Conservation (phyloP, 73 alveolate species). For the Uronychia binucleata region DNA sequence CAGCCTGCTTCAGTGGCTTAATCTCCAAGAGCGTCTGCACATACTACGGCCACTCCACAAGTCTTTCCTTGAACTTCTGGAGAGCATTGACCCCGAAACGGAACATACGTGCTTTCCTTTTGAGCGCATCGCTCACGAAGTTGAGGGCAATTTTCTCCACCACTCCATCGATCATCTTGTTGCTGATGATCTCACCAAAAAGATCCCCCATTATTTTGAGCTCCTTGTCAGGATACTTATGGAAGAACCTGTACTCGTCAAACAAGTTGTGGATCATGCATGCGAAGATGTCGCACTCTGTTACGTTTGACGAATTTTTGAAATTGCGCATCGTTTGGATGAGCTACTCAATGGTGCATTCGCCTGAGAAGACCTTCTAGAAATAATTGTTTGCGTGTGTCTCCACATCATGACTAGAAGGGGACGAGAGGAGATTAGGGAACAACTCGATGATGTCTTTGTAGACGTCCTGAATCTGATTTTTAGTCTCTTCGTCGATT, state of each 20-base stretch:
- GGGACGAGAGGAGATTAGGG: slow-evolving; percentile 76
- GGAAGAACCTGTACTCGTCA: slow-evolving; percentile 96
- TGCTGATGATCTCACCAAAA: slow-evolving; percentile 86
- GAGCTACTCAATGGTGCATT: slow-evolving; percentile 79
- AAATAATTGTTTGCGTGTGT: slow-evolving; percentile 90
- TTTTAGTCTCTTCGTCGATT: slow-evolving; percentile 69
- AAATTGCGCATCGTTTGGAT: slow-evolving; percentile 77
- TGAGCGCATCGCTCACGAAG: slow-evolving; percentile 87
- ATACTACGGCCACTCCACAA: slow-evolving; percentile 58
- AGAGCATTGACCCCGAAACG: slow-evolving; percentile 78
- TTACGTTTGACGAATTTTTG: slow-evolving; percentile 74
- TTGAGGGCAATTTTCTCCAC: slow-evolving; percentile 87
- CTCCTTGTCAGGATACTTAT: slow-evolving; percentile 94
- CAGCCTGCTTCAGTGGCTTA: not conserved
- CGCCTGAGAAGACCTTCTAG: slow-evolving; percentile 89
- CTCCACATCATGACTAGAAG: slow-evolving; percentile 87
- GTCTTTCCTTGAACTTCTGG: slow-evolving; percentile 69
- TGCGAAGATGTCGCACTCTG: slow-evolving; percentile 95
- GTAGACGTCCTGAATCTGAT: slow-evolving; percentile 62
- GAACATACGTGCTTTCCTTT: slow-evolving; percentile 81
- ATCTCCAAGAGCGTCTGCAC: not conserved
- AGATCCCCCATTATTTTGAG: slow-evolving; percentile 89
- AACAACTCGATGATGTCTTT: slow-evolving; percentile 68
- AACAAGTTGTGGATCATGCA: slow-evolving; percentile 96
- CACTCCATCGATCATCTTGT: slow-evolving; percentile 81